A percentile compares a stretch with the other conserved stretches of the same genome.
Evolutionary conservation across 1,284 basidiomycete species (phyloP).

Genomic region (Vanrija sp.): DNA sequence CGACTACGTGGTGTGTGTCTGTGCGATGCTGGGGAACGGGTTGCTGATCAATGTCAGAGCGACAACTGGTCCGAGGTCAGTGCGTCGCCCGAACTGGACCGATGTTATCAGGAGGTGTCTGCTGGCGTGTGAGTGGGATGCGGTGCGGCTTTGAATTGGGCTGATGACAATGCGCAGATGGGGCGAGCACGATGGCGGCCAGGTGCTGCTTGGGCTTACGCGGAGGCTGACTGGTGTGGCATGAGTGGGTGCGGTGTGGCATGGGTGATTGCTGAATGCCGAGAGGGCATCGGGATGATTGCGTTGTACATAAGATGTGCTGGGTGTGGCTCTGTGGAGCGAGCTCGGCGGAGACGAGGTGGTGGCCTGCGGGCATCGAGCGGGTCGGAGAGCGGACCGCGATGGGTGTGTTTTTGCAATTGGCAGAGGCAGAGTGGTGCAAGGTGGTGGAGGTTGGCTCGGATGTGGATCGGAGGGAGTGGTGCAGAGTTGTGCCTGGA

Average conservation of each 20-base stretch:
- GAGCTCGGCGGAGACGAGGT: no score
- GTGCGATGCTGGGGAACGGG: neutral
- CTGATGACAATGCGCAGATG: constrained; percentile 12
- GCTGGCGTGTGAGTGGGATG: constrained; percentile 25
- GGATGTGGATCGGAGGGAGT: no score
- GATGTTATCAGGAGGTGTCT: constrained; percentile 42
- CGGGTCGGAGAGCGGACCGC: no score
- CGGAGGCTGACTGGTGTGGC: constrained; percentile 10
- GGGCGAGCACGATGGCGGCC: constrained; percentile 35
- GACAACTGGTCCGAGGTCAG: constrained; percentile 33
- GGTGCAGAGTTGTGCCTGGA: no score
- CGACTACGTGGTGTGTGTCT: constrained; percentile 36
- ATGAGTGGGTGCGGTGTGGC: neutral
- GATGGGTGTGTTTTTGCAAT: no score
- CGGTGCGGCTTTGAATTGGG: neutral
- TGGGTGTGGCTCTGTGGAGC: no score
- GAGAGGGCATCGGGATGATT: no score
- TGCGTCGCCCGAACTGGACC: constrained; percentile 27
- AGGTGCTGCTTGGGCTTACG: constrained; percentile 30
- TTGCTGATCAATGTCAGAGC: constrained; percentile 11
- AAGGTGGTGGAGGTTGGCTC: no score
- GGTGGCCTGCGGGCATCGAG: no score
- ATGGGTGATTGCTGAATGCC: neutral
- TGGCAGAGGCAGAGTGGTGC: no score
- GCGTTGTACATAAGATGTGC: no score